phyloP scores from a whole-genome alignment of 331 rosid genomes.

The Cydonia oblonga region DNA sequence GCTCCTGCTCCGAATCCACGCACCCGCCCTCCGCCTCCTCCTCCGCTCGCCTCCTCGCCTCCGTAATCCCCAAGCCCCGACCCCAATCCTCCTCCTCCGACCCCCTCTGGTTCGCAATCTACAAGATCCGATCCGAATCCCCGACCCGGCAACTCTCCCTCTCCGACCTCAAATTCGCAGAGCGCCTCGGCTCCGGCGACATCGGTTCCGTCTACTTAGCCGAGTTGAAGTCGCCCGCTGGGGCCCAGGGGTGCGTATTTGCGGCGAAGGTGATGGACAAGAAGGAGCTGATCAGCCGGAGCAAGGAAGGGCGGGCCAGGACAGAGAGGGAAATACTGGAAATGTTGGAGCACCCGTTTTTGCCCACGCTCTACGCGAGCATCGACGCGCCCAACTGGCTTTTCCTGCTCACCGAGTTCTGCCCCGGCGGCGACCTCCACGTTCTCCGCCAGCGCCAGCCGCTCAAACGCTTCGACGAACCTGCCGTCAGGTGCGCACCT shows the following conservation, averaged over 20 bases:
- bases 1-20: conserved; percentile 61
- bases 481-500: conserved; percentile 63
- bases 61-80: conserved; percentile 14
- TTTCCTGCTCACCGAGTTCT: conserved; percentile 68
- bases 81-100: conserved; percentile 20
- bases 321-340: conserved; percentile 70
- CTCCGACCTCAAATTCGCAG: conserved; percentile 57
- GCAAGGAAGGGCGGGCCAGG: conserved; percentile 72
- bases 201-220: conserved; percentile 72
- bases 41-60: conserved; percentile 35
- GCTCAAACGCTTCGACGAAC: conserved; percentile 49
- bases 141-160: conserved; percentile 37
- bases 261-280: conserved; percentile 86
- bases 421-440: conserved; percentile 87
- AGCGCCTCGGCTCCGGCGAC: conserved; percentile 70
- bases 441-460: conserved; percentile 76
- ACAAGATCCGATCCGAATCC: conserved; percentile 63
- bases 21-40: conserved; percentile 48
- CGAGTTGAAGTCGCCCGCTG: conserved; percentile 28
- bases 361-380: conserved; percentile 67
- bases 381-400: conserved; percentile 61
- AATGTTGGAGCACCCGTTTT: conserved; percentile 57
- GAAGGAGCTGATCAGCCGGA: conserved; percentile 55
- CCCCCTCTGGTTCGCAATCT: conserved; percentile 58
- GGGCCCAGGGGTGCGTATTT: conserved; percentile 10